Evolutionary conservation across 306 rosid species (phyloP).

Genomic region (Trichosanthes cucumerina): DNA sequence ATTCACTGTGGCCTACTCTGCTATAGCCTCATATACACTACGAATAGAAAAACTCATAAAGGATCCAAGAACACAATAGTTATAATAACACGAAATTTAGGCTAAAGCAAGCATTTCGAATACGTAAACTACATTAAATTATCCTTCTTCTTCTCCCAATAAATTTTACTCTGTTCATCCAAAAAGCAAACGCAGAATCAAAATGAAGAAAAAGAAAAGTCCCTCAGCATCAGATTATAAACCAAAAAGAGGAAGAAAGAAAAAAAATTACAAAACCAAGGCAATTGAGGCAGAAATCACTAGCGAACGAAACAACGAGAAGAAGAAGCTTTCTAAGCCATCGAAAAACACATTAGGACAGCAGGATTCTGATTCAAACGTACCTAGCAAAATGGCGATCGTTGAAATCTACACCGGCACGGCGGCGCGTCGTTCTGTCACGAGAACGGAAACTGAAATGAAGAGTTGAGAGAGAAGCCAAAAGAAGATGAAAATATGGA

Average conservation of each 20-base stretch:
- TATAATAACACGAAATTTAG: not conserved
- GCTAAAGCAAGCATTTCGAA: not conserved
- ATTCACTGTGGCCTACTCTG: not conserved
- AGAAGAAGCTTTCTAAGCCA: not conserved
- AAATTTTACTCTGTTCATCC: not conserved
- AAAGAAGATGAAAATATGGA: not conserved
- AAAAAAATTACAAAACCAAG: not conserved
- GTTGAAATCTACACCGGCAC: not conserved
- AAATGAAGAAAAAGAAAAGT: not conserved
- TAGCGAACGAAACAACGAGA: not conserved
- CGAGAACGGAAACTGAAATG: not conserved
- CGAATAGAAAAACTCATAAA: not conserved
- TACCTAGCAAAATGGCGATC: not conserved
- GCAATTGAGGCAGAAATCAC: not conserved
- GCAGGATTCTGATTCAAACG: not conserved
- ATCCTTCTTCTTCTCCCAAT: not conserved
- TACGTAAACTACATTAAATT: not conserved
- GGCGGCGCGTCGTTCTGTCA: not conserved
- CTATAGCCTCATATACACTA: not conserved
- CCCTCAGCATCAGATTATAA: not conserved
- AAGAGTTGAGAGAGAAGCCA: not conserved
- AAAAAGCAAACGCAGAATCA: not conserved
- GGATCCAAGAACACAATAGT: not conserved
- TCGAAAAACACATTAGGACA: not conserved
- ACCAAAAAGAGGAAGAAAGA: not conserved